phyloP scores from a whole-genome alignment of 2,329 filamentous ascomycete genomes.

The Colletotrichum siamense region DNA sequence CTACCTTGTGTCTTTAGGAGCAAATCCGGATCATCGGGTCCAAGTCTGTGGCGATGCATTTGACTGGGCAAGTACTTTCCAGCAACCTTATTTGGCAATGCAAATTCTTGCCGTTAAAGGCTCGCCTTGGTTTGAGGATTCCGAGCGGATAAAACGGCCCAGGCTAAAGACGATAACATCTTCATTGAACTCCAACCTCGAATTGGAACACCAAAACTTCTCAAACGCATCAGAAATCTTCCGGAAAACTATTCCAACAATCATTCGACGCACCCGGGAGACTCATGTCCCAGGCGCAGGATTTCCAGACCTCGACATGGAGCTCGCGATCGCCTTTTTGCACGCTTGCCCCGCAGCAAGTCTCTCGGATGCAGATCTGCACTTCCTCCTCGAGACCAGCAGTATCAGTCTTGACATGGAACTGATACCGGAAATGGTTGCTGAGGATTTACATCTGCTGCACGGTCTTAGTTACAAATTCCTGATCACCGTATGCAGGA shows the following conservation, averaged over 20 bases:
- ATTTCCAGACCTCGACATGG: not conserved
- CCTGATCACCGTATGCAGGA: not conserved
- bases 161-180: not conserved
- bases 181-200: not conserved
- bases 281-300: not conserved
- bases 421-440: not conserved
- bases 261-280: not conserved
- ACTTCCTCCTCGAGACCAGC: not conserved
- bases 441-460: not conserved
- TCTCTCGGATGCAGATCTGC: not conserved
- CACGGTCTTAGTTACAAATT: not conserved
- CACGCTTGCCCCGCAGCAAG: not conserved
- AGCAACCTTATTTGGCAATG: not conserved
- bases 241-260: not conserved
- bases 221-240: not conserved
- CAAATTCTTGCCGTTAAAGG: not conserved
- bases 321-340: not conserved
- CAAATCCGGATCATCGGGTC: not conserved
- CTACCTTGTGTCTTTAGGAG: not conserved
- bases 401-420: not conserved
- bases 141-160: not conserved
- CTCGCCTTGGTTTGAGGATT: not conserved
- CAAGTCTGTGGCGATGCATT: not conserved
- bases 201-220: not conserved
- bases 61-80: not conserved